A percentile compares a stretch with the other conserved stretches of the same genome.
phyloP scores from a whole-genome alignment of 2,329 filamentous ascomycete species.

The Karstenula rhodostoma region DNA sequence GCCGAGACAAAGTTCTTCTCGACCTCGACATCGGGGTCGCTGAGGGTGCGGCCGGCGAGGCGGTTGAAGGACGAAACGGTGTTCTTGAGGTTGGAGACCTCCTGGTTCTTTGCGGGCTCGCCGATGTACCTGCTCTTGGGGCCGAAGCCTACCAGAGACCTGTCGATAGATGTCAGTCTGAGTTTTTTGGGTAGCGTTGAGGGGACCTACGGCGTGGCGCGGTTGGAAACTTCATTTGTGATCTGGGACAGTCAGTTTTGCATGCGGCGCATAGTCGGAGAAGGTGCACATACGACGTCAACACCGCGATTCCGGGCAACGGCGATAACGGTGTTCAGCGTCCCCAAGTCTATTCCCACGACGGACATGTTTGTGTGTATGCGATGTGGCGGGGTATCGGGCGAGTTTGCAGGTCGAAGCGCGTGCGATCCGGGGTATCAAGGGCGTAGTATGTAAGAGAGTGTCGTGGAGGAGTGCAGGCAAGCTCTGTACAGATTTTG shows the following conservation, averaged over 20 bases:
- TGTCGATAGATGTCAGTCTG: slow-evolving; percentile 48
- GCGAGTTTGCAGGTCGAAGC: slow-evolving; percentile 17
- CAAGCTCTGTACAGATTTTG: slow-evolving; percentile 18
- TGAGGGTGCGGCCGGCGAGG: slow-evolving; percentile 84
- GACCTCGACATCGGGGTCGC: slow-evolving; percentile 89
- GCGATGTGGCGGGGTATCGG: slow-evolving; percentile 39
- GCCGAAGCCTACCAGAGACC: slow-evolving; percentile 93
- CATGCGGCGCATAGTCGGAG: background rate
- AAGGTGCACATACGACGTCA: slow-evolving; percentile 81
- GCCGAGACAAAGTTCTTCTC: slow-evolving; percentile 93
- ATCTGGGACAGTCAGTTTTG: slow-evolving; percentile 68
- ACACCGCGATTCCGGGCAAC: slow-evolving; percentile 98
- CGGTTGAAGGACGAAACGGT: slow-evolving; percentile 93
- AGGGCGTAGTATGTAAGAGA: slow-evolving; percentile 14
- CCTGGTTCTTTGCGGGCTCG: slow-evolving; percentile 96
- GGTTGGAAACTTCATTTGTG: slow-evolving; percentile 98
- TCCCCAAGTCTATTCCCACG: slow-evolving; percentile 91
- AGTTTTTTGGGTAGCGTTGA: slow-evolving; percentile 22
- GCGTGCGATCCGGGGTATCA: slow-evolving; percentile 18
- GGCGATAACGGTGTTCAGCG: slow-evolving; percentile 95
- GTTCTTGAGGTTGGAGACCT: slow-evolving; percentile 99
- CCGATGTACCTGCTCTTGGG: slow-evolving; percentile 93
- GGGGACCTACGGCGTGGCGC: slow-evolving; percentile 87
- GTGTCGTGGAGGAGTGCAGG: slow-evolving; percentile 18
- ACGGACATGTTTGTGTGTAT: slow-evolving; percentile 62